These are phyloP conservation scores for Aureobasidium sp. DNA, from an alignment of 2,329 filamentous ascomycete species.

Conservation along the genomic window DNA sequence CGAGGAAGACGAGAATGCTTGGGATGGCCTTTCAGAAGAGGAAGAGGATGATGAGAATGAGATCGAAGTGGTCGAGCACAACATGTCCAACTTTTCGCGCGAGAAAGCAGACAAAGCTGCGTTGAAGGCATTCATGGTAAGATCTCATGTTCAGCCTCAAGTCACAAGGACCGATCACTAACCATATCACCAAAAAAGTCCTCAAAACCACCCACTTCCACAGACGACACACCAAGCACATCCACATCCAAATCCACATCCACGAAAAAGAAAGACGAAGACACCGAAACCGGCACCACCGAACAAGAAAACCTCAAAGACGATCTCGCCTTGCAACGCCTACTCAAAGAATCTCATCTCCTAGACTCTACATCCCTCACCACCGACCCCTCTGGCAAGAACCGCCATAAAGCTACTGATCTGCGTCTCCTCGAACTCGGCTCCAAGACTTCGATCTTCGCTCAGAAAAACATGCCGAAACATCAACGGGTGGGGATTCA, in stretches of 20 bases:
- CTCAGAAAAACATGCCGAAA: constrained; percentile 91
- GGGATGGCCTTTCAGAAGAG: constrained; percentile 24
- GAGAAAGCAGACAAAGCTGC: constrained; percentile 60
- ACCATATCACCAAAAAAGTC: constrained; percentile 33
- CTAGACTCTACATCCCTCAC: constrained; percentile 67
- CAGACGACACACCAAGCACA: constrained; percentile 31
- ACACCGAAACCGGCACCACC: constrained; percentile 58
- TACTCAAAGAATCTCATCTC: constrained; percentile 93
- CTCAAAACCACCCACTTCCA: constrained; percentile 54
- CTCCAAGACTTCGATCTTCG: constrained; percentile 77
- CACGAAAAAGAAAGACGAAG: constrained; percentile 27
- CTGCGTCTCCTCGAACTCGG: constrained; percentile 85
- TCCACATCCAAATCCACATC: constrained; percentile 24
- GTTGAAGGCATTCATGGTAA: constrained; percentile 82
- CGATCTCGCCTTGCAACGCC: constrained; percentile 90
- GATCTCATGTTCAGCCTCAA: neutral
- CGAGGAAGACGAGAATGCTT: constrained; percentile 30
- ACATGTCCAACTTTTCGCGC: constrained; percentile 27
- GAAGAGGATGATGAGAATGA: constrained; percentile 40
- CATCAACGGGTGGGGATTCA: constrained; percentile 86
- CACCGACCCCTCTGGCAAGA: constrained; percentile 68
- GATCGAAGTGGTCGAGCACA: constrained; percentile 52
- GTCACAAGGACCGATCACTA: neutral
- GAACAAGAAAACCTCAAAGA: constrained; percentile 81
- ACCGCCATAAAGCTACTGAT: constrained; percentile 84